Evolutionary conservation across 805 yeast genomes (phyloP).

Genomic region (Schizosaccharomyces japonicus): DNA sequence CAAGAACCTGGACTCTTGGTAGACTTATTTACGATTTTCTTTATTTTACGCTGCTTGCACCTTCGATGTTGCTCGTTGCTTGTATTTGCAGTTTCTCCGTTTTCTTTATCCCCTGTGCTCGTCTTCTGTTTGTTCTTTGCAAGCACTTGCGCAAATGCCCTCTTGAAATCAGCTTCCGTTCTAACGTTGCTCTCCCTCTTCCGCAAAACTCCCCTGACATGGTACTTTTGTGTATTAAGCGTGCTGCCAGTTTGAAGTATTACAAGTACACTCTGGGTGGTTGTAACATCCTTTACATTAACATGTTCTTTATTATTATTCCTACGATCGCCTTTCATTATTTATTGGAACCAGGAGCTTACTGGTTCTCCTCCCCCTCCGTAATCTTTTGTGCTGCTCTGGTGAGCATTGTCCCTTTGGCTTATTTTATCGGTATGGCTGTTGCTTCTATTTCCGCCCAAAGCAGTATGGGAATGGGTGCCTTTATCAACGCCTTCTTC

Average conservation of each 20-base stretch:
- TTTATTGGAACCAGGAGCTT: constrained; percentile 24
- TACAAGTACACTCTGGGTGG: constrained; percentile 93
- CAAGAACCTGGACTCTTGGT: constrained; percentile 79
- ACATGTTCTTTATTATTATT: constrained; percentile 51
- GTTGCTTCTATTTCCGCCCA: constrained; percentile 98
- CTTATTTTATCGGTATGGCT: constrained; percentile 93
- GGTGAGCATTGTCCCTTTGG: constrained; percentile 71
- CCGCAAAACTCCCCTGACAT: constrained; percentile 23
- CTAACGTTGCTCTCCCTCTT: constrained; percentile 7
- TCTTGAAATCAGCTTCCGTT: constrained; percentile 44
- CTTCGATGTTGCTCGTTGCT: constrained; percentile 33
- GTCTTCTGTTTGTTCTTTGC: constrained; percentile 40
- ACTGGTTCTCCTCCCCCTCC: constrained; percentile 32
- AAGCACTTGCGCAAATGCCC: constrained; percentile 78
- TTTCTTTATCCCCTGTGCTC: constrained; percentile 83
- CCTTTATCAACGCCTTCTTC: constrained; percentile 91
- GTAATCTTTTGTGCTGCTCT: constrained; percentile 53
- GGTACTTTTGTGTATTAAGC: constrained; percentile 66
- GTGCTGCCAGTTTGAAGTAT: constrained; percentile 79
- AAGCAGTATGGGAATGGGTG: constrained; percentile 96
- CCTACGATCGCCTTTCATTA: constrained; percentile 66
- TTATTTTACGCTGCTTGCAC: constrained; percentile 48
- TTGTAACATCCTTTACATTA: constrained; percentile 76
- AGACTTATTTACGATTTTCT: constrained; percentile 50
- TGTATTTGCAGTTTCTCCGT: constrained; percentile 57